Percentiles rank a stretch among this genome's conserved stretches.
Evolutionary conservation across 768 basidiomycete genomes (phyloP).

Genomic region (Exidia glandulosa): DNA sequence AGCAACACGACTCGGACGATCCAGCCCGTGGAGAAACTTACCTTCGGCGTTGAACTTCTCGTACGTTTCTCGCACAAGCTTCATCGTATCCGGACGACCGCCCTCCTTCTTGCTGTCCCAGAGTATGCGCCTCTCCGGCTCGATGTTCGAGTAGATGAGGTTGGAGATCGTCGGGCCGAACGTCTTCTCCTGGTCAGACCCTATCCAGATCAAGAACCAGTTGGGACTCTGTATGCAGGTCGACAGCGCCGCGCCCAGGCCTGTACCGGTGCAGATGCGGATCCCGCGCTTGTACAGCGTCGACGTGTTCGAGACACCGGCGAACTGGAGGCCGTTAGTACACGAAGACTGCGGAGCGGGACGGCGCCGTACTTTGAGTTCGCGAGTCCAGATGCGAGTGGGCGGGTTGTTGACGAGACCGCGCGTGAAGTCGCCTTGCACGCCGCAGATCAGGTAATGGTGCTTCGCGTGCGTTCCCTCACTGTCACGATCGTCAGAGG

Average conservation of each 20-base stretch:
- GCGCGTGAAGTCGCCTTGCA: conserved; percentile 36
- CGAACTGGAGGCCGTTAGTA: conserved; percentile 19
- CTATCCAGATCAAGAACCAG: conserved; percentile 31
- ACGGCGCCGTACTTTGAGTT: conserved; percentile 24
- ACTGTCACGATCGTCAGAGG: conserved; percentile 12
- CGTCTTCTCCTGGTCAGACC: conserved; percentile 34
- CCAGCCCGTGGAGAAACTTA: not conserved
- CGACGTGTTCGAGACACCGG: conserved; percentile 34
- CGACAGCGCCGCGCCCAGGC: conserved; percentile 33
- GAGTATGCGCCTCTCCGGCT: conserved; percentile 26
- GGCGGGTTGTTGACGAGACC: conserved; percentile 31
- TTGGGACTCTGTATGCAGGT: conserved; percentile 28
- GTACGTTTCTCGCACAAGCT: conserved; percentile 26
- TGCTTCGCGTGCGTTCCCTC: conserved; percentile 30
- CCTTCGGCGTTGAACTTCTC: conserved; percentile 26
- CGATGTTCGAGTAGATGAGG: conserved; percentile 28
- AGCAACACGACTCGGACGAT: not conserved
- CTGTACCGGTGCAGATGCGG: conserved; percentile 35
- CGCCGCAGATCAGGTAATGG: conserved; percentile 34
- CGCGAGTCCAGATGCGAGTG: conserved; percentile 30
- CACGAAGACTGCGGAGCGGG: not conserved
- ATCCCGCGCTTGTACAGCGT: conserved; percentile 32
- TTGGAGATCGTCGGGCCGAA: conserved; percentile 32
- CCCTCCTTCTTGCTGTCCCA: conserved; percentile 33
- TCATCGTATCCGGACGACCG: conserved; percentile 29